Conservation (phyloP, 148 eudicot genomes). For the Drosera capensis region DNA sequence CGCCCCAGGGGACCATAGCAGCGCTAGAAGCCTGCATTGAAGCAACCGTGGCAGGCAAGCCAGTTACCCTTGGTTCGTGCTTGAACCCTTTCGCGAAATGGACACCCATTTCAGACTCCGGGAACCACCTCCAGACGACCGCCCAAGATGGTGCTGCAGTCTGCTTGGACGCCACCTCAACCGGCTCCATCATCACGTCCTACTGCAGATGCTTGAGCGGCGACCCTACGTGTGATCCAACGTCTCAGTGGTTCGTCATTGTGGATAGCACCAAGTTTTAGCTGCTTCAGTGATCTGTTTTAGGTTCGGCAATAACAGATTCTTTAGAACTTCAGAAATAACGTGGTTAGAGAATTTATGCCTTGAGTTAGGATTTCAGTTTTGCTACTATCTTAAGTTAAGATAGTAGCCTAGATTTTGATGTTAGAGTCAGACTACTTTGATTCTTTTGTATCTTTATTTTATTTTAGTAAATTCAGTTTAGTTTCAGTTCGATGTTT, state of each 20-base stretch:
- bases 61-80: neutral
- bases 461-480: too few species aligned
- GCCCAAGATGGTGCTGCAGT: neutral
- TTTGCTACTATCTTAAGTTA: too few species aligned
- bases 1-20: too few species aligned
- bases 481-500: too few species aligned
- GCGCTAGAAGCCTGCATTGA: neutral
- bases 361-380: too few species aligned
- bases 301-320: too few species aligned
- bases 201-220: neutral
- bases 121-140: neutral
- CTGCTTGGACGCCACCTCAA: neutral
- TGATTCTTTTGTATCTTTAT: too few species aligned
- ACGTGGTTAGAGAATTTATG: too few species aligned
- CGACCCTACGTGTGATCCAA: neutral
- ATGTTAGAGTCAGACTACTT: too few species aligned
- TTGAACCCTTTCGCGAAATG: neutral
- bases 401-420: too few species aligned
- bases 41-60: neutral
- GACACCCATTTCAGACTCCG: neutral
- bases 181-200: neutral
- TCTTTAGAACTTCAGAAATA: too few species aligned
- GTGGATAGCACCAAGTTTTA: neutral
- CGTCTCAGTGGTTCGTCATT: neutral
- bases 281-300: too few species aligned